Conservation (phyloP, 1,284 basidiomycete species). For the Agaricales sp. region DNA sequence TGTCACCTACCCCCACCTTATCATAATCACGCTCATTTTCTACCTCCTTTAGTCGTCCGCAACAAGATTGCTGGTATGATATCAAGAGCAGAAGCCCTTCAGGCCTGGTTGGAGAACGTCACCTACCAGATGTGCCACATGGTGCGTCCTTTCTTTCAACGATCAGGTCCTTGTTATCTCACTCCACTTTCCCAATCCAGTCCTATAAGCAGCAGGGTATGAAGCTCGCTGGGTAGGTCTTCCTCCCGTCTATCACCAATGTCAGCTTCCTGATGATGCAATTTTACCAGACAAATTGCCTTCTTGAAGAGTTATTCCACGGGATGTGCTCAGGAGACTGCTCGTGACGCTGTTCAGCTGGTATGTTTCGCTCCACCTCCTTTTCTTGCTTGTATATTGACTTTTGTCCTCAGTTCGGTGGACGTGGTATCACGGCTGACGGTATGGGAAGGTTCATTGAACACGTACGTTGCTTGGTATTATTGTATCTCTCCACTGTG, state of each 20-base stretch:
- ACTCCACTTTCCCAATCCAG: constrained; percentile 19
- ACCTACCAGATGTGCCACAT: constrained; percentile 92
- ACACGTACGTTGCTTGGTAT: constrained; percentile 37
- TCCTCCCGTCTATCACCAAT: not conserved
- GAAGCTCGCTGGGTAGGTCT: constrained; percentile 48
- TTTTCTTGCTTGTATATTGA: not conserved
- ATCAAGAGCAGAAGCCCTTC: constrained; percentile 31
- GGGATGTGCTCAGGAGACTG: constrained; percentile 58
- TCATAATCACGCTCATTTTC: not conserved
- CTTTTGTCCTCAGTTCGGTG: constrained; percentile 43
- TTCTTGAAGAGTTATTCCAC: constrained; percentile 72
- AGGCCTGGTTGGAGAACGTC: constrained; percentile 84
- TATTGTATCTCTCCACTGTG: constrained; percentile 2
- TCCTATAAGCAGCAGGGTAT: constrained; percentile 47
- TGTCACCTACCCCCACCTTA: not conserved
- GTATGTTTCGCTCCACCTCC: not conserved
- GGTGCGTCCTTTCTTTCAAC: constrained; percentile 24
- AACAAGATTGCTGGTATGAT: constrained; percentile 79
- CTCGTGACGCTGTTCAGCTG: constrained; percentile 71
- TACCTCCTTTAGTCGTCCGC: constrained; percentile 58
- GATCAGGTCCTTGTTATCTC: constrained; percentile 4
- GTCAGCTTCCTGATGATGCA: constrained; percentile 6
- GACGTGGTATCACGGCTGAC: constrained; percentile 66
- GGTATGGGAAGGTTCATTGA: constrained; percentile 68
- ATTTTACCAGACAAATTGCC: constrained; percentile 52